phyloP scores from a whole-genome alignment of 495 filamentous ascomycete genomes.

The Xylaria grammica region DNA sequence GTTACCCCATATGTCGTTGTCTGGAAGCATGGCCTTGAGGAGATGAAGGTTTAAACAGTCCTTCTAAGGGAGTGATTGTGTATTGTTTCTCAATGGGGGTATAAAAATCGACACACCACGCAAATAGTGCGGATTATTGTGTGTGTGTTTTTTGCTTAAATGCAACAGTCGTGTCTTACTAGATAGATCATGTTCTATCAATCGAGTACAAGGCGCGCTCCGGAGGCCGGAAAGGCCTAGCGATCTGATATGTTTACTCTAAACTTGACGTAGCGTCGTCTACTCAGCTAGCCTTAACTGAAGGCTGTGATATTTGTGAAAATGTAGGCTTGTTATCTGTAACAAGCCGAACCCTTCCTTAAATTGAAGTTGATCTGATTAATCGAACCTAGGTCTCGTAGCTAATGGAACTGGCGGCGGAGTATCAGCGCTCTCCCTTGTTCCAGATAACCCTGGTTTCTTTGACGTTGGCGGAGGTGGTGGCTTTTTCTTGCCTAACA shows the following conservation, averaged over 20 bases:
- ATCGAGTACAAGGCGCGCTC: constrained; percentile 12
- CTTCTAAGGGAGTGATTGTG: constrained; percentile 3
- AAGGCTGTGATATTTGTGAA: background rate
- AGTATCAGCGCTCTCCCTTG: constrained; percentile 20
- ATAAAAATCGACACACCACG: constrained; percentile 7
- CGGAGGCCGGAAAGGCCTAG: constrained; percentile 5
- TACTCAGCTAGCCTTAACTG: background rate
- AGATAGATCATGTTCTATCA: constrained; percentile 14
- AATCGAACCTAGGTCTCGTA: constrained; percentile 48
- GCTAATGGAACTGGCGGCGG: constrained; percentile 58
- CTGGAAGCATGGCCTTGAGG: constrained; percentile 94
- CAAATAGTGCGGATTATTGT: constrained; percentile 10
- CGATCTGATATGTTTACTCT: constrained; percentile 11
- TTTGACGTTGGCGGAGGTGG: constrained; percentile 75
- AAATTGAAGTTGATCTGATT: background rate
- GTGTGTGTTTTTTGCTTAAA: constrained; percentile 11
- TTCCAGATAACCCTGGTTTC: constrained; percentile 46
- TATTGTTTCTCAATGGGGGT: background rate
- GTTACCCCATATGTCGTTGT: constrained; percentile 84
- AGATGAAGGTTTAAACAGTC: constrained; percentile 83
- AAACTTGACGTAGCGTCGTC: background rate
- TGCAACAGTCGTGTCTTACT: constrained; percentile 14
- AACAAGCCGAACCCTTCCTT: too few relatives aligned
- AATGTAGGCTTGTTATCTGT: too few relatives aligned
- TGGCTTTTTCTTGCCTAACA: constrained; percentile 62